Conservation (phyloP, 768 basidiomycete species). For the Boletus rubroflammeus region DNA sequence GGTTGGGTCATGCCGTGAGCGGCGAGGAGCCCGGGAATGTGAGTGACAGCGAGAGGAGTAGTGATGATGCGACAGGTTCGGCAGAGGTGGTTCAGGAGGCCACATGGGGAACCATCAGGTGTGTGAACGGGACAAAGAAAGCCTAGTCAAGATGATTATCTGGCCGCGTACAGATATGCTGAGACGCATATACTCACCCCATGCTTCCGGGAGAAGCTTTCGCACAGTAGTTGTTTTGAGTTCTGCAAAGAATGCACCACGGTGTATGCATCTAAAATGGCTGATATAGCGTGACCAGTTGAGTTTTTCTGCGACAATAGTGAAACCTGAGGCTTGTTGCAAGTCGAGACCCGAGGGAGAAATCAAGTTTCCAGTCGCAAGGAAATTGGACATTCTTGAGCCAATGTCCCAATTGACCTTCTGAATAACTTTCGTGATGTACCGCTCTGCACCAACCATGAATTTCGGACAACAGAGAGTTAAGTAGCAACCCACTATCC, state of each 20-base stretch:
- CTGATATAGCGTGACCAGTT: slow-evolving; percentile 99
- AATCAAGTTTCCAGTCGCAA: slow-evolving; percentile 94
- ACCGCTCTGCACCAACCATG: slow-evolving; percentile 53
- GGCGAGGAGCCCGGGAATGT: slow-evolving; percentile 78
- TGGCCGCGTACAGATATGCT: not conserved
- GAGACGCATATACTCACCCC: slow-evolving; percentile 57
- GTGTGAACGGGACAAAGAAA: slow-evolving; percentile 99
- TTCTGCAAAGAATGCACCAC: slow-evolving; percentile 98
- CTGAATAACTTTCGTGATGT: slow-evolving; percentile 69
- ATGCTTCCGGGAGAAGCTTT: slow-evolving; percentile 94
- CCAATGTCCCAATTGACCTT: slow-evolving; percentile 93
- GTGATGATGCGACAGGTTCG: slow-evolving; percentile 92
- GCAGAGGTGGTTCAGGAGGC: slow-evolving; percentile 94
- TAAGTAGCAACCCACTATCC: slow-evolving; percentile 57
- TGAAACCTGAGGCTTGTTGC: slow-evolving; percentile 98
- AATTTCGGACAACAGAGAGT: slow-evolving; percentile 1
- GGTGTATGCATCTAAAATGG: slow-evolving; percentile 97
- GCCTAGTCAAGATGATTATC: slow-evolving; percentile 42
- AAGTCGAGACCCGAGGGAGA: slow-evolving; percentile 95
- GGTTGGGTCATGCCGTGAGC: slow-evolving; percentile 93
- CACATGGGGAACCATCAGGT: slow-evolving; percentile 96
- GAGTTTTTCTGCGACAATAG: slow-evolving; percentile 97
- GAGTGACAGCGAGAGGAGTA: slow-evolving; percentile 62
- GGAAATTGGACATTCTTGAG: slow-evolving; percentile 83
- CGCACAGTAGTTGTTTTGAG: slow-evolving; percentile 97